phyloP scores from a whole-genome alignment of 108 stramenopile genomes.

The Pseudonitzschia multistriata region DNA sequence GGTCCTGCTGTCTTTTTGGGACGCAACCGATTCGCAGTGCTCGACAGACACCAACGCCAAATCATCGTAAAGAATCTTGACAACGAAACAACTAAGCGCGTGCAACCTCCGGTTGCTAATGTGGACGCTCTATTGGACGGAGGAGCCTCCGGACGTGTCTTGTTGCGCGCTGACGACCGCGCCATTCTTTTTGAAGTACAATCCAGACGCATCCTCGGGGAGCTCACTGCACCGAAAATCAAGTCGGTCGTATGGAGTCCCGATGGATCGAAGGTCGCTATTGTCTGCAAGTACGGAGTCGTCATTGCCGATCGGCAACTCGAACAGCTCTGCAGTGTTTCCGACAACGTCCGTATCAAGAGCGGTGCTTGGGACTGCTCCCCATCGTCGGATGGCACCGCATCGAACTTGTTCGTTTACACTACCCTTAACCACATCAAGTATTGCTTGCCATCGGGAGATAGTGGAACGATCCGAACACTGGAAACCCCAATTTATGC shows the following conservation, averaged over 20 bases:
- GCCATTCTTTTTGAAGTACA: slow-evolving; percentile 96
- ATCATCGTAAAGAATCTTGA: slow-evolving; percentile 95
- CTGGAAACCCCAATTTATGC: slow-evolving; percentile 95
- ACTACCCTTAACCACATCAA: slow-evolving; percentile 98
- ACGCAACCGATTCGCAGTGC: slow-evolving; percentile 93
- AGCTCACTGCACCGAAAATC: slow-evolving; percentile 94
- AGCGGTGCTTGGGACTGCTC: slow-evolving; percentile 93
- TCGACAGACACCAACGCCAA: slow-evolving; percentile 90
- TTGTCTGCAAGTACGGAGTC: slow-evolving; percentile 93
- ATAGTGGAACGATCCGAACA: slow-evolving; percentile 96
- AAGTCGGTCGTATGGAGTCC: slow-evolving; percentile 94
- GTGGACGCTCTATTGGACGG: slow-evolving; percentile 92
- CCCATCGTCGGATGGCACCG: slow-evolving; percentile 68
- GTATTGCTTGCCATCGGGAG: slow-evolving; percentile 94
- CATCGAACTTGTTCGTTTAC: slow-evolving; percentile 90
- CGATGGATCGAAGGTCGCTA: slow-evolving; percentile 91
- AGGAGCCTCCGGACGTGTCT: slow-evolving; percentile 91
- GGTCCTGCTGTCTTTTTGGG: slow-evolving; percentile 94
- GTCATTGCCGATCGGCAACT: slow-evolving; percentile 93
- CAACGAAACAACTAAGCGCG: slow-evolving; percentile 93
- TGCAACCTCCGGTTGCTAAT: slow-evolving; percentile 88
- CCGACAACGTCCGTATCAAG: slow-evolving; percentile 97
- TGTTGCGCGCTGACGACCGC: slow-evolving; percentile 92
- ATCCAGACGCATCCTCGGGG: slow-evolving; percentile 92
- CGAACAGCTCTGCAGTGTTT: slow-evolving; percentile 93